Base-by-base conservation (phyloP, 2,329 filamentous ascomycete species). In the Sclerotinia trifoliorum region DNA sequence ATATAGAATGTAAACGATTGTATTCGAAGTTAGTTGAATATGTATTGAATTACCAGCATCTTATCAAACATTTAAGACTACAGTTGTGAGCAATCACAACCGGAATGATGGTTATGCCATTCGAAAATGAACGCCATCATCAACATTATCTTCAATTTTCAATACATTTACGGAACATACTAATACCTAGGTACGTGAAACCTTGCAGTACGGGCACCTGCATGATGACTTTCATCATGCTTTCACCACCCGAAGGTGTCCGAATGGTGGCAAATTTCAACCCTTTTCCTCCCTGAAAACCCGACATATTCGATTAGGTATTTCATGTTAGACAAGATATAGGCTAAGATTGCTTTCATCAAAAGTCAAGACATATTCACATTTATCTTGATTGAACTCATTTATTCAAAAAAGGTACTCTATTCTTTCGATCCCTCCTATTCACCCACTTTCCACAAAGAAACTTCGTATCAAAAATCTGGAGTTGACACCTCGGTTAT, bases 241-340 rank as follows among this genome's bases (percentile, higher is more conserved):
- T 60, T 46, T 11, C 56, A 46, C 56, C 6, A 44, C 39, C 56
- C 39, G 39, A 60, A 60, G 42, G 46, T 39, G 42, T 60, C 56
- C 56, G 39, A 60, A 21, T 60, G 39, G 56, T 60, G 56, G 56
- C 39, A 60, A 46, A 17, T 46, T 46, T 29, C 56, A 58, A 21
- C 17, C 7, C 5, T 17, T 58, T 29, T 24, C 44, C 56, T 46
- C 15, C n/a, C n/a, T 29, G 10, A 7, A n/a, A 32, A 11, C 17
- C 26, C 5, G 2, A 24, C 49, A 24, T 32, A 32, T 61, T 35
- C 19, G 29, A 49, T 29, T 29, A 29, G 29, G 3, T 5, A 49
- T 35, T 61, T 35, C 35, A 49, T 19, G 21, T 39, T 39, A 24
- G 29, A 21, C 46, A 51, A 44, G 32, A 39, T 57, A 62, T 39